A percentile compares a stretch with the other conserved stretches of the same genome.
Evolutionary conservation across 148 eudicot genomes (phyloP).

Genomic region (Oxyria digyna): DNA sequence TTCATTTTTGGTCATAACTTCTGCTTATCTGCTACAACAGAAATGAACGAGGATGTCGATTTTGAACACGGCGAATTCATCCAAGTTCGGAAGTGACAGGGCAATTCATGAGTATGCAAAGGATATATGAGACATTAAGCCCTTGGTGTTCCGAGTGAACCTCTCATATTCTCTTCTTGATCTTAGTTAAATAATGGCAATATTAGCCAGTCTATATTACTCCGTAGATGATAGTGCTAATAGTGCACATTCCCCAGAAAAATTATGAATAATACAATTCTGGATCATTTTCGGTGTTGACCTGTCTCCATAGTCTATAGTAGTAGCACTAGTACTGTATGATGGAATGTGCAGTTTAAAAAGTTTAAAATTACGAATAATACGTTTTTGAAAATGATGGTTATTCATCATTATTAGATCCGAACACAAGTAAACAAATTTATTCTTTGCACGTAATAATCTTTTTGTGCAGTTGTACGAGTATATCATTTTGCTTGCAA

Average conservation of each 20-base stretch:
- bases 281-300: not conserved
- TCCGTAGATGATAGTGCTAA: no score
- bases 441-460: no score
- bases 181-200: not conserved
- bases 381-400: no score
- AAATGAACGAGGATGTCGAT: conserved; percentile 94
- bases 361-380: no score
- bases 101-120: conserved; percentile 83
- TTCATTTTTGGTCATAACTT: not conserved
- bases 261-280: not conserved
- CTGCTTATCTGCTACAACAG: conserved; percentile 30
- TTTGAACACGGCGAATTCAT: conserved; percentile 81
- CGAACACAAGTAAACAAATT: no score
- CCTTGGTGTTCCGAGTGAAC: conserved; percentile 10
- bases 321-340: no score
- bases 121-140: conserved; percentile 81
- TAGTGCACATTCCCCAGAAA: not conserved
- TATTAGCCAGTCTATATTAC: not conserved
- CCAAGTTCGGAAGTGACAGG: conserved; percentile 93
- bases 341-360: no score
- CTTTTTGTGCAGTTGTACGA: no score
- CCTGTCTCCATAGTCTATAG: not conserved
- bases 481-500: no score
- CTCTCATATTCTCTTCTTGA: not conserved
- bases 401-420: no score